phyloP scores from a whole-genome alignment of 2,329 filamentous ascomycete species.

The Cephalotrichum gorgonifer region DNA sequence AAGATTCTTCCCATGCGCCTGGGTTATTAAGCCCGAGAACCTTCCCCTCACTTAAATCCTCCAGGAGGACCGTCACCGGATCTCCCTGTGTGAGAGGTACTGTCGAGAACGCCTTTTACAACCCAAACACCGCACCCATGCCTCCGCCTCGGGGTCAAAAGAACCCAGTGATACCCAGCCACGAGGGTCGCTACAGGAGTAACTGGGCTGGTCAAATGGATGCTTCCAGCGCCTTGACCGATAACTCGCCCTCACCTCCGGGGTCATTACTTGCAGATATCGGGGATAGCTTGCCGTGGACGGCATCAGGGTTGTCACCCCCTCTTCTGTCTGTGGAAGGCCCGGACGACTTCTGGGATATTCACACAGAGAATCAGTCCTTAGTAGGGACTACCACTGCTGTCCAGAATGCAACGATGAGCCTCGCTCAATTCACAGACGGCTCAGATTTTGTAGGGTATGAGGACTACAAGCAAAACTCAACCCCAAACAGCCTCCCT shows the following conservation, averaged over 20 bases:
- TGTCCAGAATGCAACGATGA: not conserved
- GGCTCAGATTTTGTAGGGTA: not conserved
- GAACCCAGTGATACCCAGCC: no score
- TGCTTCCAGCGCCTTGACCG: not conserved
- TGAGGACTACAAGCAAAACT: not conserved
- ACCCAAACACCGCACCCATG: slow-evolving; percentile 3
- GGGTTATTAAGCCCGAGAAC: not conserved
- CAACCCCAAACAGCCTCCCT: not conserved
- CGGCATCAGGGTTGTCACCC: not conserved
- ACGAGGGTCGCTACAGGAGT: no score
- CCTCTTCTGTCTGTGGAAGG: not conserved
- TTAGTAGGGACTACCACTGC: not conserved
- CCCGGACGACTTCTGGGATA: not conserved
- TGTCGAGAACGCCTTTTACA: not conserved
- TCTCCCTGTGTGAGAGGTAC: not conserved
- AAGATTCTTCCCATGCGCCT: not conserved
- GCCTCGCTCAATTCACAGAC: not conserved
- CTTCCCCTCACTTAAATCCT: not conserved
- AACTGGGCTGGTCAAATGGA: not conserved
- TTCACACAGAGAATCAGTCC: not conserved
- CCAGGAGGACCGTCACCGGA: not conserved
- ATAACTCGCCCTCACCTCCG: not conserved
- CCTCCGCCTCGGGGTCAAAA: slow-evolving; percentile 3
- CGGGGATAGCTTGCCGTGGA: not conserved
- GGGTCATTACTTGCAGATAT: not conserved